Evolutionary conservation across 78 protist genomes (phyloP).

Genomic region (Protostelium mycophagum): DNA sequence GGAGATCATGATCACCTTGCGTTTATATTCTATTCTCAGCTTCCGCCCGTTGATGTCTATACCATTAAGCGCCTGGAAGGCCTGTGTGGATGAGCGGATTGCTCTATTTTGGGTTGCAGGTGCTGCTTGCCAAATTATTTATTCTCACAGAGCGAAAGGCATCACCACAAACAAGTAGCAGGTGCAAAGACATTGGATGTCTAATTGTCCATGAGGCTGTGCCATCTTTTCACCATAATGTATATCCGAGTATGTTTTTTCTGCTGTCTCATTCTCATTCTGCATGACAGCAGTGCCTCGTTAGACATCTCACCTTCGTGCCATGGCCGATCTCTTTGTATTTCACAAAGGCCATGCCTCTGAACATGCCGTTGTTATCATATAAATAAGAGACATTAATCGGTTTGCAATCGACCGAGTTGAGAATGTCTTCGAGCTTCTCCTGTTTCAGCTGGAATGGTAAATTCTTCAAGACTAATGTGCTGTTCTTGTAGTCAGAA

Average conservation of each 20-base stretch:
- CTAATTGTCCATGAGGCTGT: too few relatives aligned
- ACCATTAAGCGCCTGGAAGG: conserved; percentile 50
- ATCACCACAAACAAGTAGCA: too few relatives aligned
- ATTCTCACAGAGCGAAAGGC: too few relatives aligned
- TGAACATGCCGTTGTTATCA: conserved; percentile 50
- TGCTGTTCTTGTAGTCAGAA: conserved; percentile 9
- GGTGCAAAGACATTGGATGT: too few relatives aligned
- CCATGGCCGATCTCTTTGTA: conserved; percentile 5
- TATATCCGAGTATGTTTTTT: too few relatives aligned
- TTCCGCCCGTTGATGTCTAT: conserved; percentile 54
- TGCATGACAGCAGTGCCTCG: too few relatives aligned
- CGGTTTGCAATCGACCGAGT: conserved; percentile 38
- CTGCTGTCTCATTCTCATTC: too few relatives aligned
- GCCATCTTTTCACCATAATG: too few relatives aligned
- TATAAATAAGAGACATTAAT: conserved; percentile 46
- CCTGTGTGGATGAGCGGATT: conserved; percentile 47
- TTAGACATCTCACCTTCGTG: not conserved
- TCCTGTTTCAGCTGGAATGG: conserved; percentile 49
- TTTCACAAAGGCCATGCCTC: conserved; percentile 68
- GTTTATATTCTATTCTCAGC: conserved; percentile 42
- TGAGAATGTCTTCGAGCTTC: conserved; percentile 55
- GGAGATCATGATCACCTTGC: conserved; percentile 36
- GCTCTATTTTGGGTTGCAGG: too few relatives aligned
- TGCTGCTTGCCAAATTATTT: too few relatives aligned
- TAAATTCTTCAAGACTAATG: conserved; percentile 46